Evolutionary conservation across 805 yeast genomes (phyloP).

Genomic region (Wickerhamiella hasegawae): DNA sequence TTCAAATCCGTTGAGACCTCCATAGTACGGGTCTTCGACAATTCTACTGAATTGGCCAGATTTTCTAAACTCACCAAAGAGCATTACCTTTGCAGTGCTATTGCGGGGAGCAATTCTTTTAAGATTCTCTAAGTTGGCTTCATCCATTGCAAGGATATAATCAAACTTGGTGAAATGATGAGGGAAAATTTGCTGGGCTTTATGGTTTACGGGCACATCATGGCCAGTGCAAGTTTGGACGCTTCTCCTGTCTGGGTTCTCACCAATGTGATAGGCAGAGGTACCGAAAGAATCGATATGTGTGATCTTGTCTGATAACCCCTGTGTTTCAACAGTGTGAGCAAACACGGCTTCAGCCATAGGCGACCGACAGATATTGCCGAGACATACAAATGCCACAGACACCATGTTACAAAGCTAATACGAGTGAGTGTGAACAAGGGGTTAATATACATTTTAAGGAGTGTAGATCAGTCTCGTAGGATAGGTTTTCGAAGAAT

Average conservation of each 20-base stretch:
- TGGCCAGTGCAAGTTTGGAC: constrained; percentile 49
- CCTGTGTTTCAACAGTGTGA: constrained; percentile 39
- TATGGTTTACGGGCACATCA: constrained; percentile 59
- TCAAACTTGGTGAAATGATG: constrained; percentile 41
- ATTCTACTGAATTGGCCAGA: constrained; percentile 34
- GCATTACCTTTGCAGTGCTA: constrained; percentile 32
- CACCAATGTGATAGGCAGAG: constrained; percentile 70
- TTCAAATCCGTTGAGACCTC: constrained; percentile 73
- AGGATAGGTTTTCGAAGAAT: too few relatives aligned
- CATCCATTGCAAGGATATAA: constrained; percentile 44
- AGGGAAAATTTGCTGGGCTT: constrained; percentile 66
- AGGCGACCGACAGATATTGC: constrained; percentile 93
- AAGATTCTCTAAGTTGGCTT: constrained; percentile 23
- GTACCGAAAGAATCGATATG: constrained; percentile 84
- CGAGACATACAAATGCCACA: constrained; percentile 83
- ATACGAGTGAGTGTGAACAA: too few relatives aligned
- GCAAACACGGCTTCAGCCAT: constrained; percentile 93
- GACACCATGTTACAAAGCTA: too few relatives aligned
- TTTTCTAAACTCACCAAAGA: constrained; percentile 74
- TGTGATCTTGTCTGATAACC: constrained; percentile 29
- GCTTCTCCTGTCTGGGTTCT: constrained; percentile 64
- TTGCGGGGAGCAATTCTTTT: constrained; percentile 32
- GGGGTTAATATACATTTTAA: too few relatives aligned
- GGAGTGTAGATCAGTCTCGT: too few relatives aligned
- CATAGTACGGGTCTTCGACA: constrained; percentile 87